Base-by-base conservation (phyloP, 2,329 filamentous ascomycete species). In the Talaromyces sp. region DNA sequence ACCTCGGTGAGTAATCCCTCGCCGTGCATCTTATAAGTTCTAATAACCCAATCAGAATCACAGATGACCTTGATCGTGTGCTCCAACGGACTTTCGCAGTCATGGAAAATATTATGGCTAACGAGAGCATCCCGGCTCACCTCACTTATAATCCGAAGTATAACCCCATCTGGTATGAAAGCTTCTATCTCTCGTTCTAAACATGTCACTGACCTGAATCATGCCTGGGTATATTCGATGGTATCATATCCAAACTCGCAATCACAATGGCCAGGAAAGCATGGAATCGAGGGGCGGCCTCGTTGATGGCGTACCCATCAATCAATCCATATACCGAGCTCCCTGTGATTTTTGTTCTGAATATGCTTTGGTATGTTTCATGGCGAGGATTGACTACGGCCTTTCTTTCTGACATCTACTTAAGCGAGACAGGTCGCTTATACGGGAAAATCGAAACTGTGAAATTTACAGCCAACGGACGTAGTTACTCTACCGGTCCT, bases 351-450 rank as follows among this genome's bases (percentile, higher is more conserved):
- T 35, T 25, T 11, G 48, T 52, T 31, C 48, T 52, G 31, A 52
- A 52, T 37, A 52, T 52, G 48, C n/a, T 52, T 35, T 52, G 48
- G 48, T 52, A 52, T 52, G 48, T 25, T 25, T 28, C 7, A 28
- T 28, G 25, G 25, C 25, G 25, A 28, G 25, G 3, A 25, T 22
- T 48, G 13, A 48, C n/a, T 25, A 48, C 22, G 9, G 9, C 43
- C 2, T 48, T 31, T 48, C 21, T 48, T 48, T 48, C 43, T 48
- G 13, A 48, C 19, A 10, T 25, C 28, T 25, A 48, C 21, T 52
- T 1, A 37, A 52, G 48, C 28, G 48, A 52, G 1, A 52, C 48
- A 52, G 25, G n/a, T 25, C 48, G 35, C 8, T 37, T 52, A 35
- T 37, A 52, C 21, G 28, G 36, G 31, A n/a, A 31, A 17, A 52